phyloP scores from a whole-genome alignment of 805 yeast genomes.

The Nakazawaea sp. region DNA sequence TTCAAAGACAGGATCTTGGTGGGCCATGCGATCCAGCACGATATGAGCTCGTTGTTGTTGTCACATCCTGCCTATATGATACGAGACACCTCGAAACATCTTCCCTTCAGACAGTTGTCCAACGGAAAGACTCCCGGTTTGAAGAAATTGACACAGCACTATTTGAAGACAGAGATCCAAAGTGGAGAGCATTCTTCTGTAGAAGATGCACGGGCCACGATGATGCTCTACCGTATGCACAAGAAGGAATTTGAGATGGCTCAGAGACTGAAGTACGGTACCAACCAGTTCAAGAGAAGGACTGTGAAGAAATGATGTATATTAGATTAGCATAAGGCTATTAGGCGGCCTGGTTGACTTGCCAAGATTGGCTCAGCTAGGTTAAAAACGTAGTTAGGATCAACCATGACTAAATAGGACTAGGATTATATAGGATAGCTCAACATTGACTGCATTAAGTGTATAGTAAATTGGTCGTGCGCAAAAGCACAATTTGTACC shows the following conservation, averaged over 20 bases:
- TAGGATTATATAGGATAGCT: too few relatives aligned
- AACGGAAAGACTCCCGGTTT: conserved; percentile 69
- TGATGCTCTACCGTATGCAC: conserved; percentile 64
- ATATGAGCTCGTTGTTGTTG: conserved; percentile 58
- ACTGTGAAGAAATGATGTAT: too few relatives aligned
- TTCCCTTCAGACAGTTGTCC: conserved; percentile 50
- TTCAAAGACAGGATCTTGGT: conserved; percentile 54
- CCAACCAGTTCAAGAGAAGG: neutral
- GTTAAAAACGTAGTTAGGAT: too few relatives aligned
- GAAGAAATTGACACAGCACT: conserved; percentile 53
- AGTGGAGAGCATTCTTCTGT: conserved; percentile 76
- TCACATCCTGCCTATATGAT: conserved; percentile 58
- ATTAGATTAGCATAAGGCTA: too few relatives aligned
- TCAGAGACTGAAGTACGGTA: conserved; percentile 15
- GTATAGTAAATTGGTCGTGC: too few relatives aligned
- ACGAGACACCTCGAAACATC: conserved; percentile 69
- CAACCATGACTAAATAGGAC: too few relatives aligned
- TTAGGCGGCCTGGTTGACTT: too few relatives aligned
- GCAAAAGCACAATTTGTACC: too few relatives aligned
- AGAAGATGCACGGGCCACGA: conserved; percentile 86
- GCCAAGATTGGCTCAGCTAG: too few relatives aligned
- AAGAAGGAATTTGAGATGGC: conserved; percentile 54
- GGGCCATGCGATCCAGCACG: conserved; percentile 84
- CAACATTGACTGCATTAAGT: too few relatives aligned
- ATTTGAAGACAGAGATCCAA: conserved; percentile 60